Evolutionary conservation across 106 monocot genomes (phyloP).

Genomic region (Dendrobium nobile): DNA sequence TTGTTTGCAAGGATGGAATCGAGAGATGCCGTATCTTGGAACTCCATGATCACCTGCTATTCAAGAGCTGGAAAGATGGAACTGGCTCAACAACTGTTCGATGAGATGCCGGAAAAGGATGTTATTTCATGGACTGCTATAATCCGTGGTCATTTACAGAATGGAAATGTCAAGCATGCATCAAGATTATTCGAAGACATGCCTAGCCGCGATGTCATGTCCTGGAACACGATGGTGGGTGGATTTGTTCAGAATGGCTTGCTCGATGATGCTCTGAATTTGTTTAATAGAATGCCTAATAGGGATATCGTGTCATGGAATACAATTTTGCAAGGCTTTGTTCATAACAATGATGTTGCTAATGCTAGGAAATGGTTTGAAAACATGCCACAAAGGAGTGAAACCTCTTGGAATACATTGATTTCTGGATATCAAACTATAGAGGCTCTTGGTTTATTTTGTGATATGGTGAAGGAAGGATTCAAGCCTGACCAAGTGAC

Average conservation of each 20-base stretch:
- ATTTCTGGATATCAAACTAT: constrained; percentile 35
- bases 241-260: constrained; percentile 40
- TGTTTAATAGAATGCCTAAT: constrained; percentile 45
- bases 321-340: constrained; percentile 50
- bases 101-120: constrained; percentile 48
- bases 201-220: constrained; percentile 35
- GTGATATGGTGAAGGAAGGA: constrained; percentile 39
- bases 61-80: constrained; percentile 37
- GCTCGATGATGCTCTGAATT: constrained; percentile 47
- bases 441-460: constrained; percentile 35
- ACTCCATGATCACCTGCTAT: constrained; percentile 50
- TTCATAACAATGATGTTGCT: constrained; percentile 26
- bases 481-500: constrained; percentile 55
- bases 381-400: constrained; percentile 50
- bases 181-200: constrained; percentile 34
- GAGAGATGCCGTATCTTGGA: constrained; percentile 45
- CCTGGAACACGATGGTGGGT: constrained; percentile 82
- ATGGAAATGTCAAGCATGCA: constrained; percentile 28
- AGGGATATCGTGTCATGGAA: constrained; percentile 67
- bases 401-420: constrained; percentile 72
- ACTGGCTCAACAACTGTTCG: constrained; percentile 34
- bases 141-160: constrained; percentile 40
- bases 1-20: constrained; percentile 37
- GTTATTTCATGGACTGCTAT: constrained; percentile 61
- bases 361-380: constrained; percentile 40